These are phyloP conservation scores for Saccharomycopsis malanga DNA, from an alignment of 805 yeast species.

Conservation along the genomic window DNA sequence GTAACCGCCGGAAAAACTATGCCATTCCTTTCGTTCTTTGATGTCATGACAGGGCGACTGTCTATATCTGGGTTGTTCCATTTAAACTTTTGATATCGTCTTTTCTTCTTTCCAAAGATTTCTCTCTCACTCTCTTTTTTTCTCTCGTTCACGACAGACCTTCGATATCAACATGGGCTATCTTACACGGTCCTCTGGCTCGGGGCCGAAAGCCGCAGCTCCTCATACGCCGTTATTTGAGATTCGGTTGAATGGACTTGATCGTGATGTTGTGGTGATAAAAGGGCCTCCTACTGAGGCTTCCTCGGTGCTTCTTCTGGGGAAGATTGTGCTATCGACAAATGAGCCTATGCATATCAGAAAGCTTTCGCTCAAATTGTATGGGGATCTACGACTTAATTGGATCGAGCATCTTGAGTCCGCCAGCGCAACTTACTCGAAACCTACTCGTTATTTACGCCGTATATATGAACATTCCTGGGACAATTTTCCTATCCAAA, in stretches of 20 bases:
- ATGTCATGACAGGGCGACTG: too few species aligned
- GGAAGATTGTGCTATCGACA: slow-evolving; percentile 69
- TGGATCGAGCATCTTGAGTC: slow-evolving; percentile 52
- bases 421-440: slow-evolving; percentile 34
- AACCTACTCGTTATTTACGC: slow-evolving; percentile 49
- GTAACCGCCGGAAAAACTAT: too few species aligned
- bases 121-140: background rate
- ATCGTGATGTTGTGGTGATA: slow-evolving; percentile 71
- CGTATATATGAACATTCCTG: slow-evolving; percentile 69
- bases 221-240: slow-evolving; percentile 35
- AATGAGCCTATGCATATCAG: slow-evolving; percentile 68
- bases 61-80: too few species aligned
- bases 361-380: slow-evolving; percentile 54
- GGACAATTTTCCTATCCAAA: slow-evolving; percentile 54
- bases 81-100: too few species aligned
- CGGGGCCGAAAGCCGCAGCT: background rate
- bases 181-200: background rate
- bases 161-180: background rate
- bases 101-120: background rate
- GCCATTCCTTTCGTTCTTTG: too few species aligned
- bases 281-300: slow-evolving; percentile 79
- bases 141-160: background rate
- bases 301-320: slow-evolving; percentile 64
- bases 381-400: slow-evolving; percentile 58
- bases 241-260: slow-evolving; percentile 55